Evolutionary conservation across 768 basidiomycete genomes (phyloP).

Genomic region (Pulveroboletus sp.): DNA sequence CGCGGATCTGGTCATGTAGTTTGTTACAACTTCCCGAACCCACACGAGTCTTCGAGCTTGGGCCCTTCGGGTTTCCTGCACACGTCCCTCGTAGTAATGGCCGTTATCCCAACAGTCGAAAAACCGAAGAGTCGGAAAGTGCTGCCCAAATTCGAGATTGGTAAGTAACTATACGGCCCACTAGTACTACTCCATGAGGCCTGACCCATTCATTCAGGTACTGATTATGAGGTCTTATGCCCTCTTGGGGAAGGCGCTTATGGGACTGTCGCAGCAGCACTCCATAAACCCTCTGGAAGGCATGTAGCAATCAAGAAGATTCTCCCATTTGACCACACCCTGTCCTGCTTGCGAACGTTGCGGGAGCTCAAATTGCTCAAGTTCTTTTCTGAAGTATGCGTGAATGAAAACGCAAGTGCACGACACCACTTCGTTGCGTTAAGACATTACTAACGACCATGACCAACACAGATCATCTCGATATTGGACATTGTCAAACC

Average conservation of each 20-base stretch:
- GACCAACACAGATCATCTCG: constrained; percentile 67
- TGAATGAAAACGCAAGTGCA: constrained; percentile 70
- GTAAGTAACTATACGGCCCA: constrained; percentile 35
- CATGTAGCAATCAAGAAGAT: constrained; percentile 96
- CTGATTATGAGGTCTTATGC: constrained; percentile 71
- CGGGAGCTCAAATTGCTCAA: constrained; percentile 88
- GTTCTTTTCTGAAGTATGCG: constrained; percentile 75
- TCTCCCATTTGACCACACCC: constrained; percentile 88
- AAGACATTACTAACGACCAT: constrained; percentile 3
- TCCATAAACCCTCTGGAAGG: constrained; percentile 74
- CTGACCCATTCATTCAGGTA: constrained; percentile 39
- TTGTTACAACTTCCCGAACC: constrained; percentile 2
- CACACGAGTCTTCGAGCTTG: not conserved
- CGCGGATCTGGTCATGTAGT: not conserved
- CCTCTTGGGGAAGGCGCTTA: constrained; percentile 84
- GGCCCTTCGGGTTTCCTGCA: not conserved
- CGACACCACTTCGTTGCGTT: not conserved
- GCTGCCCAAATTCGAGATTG: constrained; percentile 70
- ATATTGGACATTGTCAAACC: constrained; percentile 91
- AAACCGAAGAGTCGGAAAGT: constrained; percentile 52
- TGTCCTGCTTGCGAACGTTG: constrained; percentile 86
- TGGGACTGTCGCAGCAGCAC: constrained; percentile 85
- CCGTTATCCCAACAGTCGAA: constrained; percentile 4
- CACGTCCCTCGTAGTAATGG: not conserved
- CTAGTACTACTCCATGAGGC: not conserved